These are phyloP conservation scores for Colletotrichum sp. DNA, from an alignment of 2,329 filamentous ascomycete species.

Conservation along the genomic window DNA sequence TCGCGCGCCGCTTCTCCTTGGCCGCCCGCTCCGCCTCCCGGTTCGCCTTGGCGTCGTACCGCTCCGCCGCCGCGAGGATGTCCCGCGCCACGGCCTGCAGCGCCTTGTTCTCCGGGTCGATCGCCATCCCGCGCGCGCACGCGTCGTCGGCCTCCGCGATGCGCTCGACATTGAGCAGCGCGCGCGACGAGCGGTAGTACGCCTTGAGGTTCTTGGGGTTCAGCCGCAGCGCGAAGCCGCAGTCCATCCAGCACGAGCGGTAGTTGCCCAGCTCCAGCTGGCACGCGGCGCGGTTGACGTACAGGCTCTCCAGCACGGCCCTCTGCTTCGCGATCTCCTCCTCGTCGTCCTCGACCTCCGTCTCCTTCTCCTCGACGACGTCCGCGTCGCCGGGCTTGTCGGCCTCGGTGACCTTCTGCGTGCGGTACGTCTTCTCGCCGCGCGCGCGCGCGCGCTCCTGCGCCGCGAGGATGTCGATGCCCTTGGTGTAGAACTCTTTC, in stretches of 20 bases:
- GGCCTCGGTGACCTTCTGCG: slow-evolving; percentile 19
- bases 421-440: slow-evolving; percentile 30
- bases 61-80: slow-evolving; percentile 63
- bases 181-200: slow-evolving; percentile 82
- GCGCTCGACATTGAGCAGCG: slow-evolving; percentile 80
- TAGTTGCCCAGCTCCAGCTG: slow-evolving; percentile 90
- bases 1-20: slow-evolving; percentile 58
- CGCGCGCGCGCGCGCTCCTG: slow-evolving; percentile 63
- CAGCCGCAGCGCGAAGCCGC: slow-evolving; percentile 76
- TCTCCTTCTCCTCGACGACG: slow-evolving; percentile 37
- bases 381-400: slow-evolving; percentile 34
- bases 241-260: slow-evolving; percentile 84
- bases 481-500: slow-evolving; percentile 90
- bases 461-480: slow-evolving; percentile 71
- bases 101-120: slow-evolving; percentile 74
- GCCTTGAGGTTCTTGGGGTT: slow-evolving; percentile 88
- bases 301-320: slow-evolving; percentile 74
- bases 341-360: slow-evolving; percentile 55
- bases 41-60: slow-evolving; percentile 58
- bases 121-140: slow-evolving; percentile 71
- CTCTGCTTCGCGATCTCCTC: slow-evolving; percentile 67
- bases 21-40: slow-evolving; percentile 61
- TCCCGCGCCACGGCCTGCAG: slow-evolving; percentile 67
- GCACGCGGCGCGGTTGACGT: slow-evolving; percentile 88
- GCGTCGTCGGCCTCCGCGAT: slow-evolving; percentile 82